A percentile compares a stretch with the other conserved stretches of the same genome.
Conservation (phyloP, 2,329 filamentous ascomycete species). For the Neocucurbitaria cava region DNA sequence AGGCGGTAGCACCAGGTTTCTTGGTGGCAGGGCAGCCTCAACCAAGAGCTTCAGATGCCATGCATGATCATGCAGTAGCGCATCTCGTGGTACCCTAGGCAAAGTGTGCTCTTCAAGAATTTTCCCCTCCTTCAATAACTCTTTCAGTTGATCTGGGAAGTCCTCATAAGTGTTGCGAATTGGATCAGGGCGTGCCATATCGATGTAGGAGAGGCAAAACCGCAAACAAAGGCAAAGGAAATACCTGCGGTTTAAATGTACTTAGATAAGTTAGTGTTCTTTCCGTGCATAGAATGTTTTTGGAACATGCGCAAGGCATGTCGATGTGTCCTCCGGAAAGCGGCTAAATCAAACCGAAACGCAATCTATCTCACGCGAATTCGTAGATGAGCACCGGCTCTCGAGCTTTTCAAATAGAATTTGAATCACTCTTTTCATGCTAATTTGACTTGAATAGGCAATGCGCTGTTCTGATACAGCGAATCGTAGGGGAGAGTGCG, state of each 20-base stretch:
- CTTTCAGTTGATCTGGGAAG: slow-evolving; percentile 21
- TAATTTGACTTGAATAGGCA: neutral
- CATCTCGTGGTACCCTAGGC: slow-evolving; percentile 10
- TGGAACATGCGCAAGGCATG: neutral
- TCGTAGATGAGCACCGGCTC: neutral
- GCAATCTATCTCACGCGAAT: slow-evolving; percentile 19
- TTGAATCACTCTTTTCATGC: neutral
- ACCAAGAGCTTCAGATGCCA: slow-evolving; percentile 19
- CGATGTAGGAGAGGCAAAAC: neutral
- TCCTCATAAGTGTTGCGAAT: slow-evolving; percentile 29
- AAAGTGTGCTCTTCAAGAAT: slow-evolving; percentile 6
- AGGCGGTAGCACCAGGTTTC: slow-evolving; percentile 24
- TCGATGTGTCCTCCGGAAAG: slow-evolving; percentile 30
- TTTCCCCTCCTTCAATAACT: slow-evolving; percentile 15
- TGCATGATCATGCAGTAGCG: slow-evolving; percentile 21
- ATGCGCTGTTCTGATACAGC: neutral
- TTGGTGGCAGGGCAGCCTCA: slow-evolving; percentile 19
- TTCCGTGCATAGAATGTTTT: neutral
- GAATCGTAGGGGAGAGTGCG: neutral
- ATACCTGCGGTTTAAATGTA: too few species aligned
- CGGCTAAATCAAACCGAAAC: slow-evolving; percentile 25
- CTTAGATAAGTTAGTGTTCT: neutral
- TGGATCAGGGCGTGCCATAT: slow-evolving; percentile 14
- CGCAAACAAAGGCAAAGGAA: neutral
- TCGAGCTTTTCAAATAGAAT: too few species aligned